Conservation (phyloP, 768 basidiomycete genomes). For the Gelatoporia subvermispora region DNA sequence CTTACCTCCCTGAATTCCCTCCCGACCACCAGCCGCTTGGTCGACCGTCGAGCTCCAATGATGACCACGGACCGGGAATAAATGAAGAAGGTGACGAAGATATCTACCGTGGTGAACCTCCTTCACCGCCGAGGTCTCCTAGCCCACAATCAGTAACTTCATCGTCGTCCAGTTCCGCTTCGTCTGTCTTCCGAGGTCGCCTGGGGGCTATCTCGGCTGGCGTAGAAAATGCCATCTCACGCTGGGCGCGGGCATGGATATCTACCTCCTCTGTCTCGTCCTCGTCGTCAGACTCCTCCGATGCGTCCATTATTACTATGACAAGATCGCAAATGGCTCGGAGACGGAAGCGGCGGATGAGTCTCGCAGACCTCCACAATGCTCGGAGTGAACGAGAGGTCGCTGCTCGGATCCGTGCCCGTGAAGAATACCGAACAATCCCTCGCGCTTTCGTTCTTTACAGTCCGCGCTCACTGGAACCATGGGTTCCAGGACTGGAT, state of each 20-base stretch:
- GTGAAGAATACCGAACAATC: conserved; percentile 53
- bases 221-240: conserved; percentile 65
- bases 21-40: background rate
- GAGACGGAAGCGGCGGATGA: conserved; percentile 41
- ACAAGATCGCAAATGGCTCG: conserved; percentile 26
- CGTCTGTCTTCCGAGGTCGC: conserved; percentile 28
- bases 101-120: conserved; percentile 56
- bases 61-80: background rate
- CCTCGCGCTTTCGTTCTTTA: conserved; percentile 66
- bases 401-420: conserved; percentile 57
- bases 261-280: conserved; percentile 39
- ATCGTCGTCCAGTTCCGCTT: conserved; percentile 35
- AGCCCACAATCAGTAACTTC: conserved; percentile 15
- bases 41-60: background rate
- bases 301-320: conserved; percentile 28
- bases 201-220: conserved; percentile 43
- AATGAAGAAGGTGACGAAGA: conserved; percentile 35
- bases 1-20: conserved; percentile 1
- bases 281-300: conserved; percentile 37
- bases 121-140: conserved; percentile 26
- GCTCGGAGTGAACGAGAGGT: conserved; percentile 55
- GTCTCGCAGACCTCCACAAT: conserved; percentile 46
- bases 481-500: background rate
- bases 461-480: conserved; percentile 37
- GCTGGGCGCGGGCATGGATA: conserved; percentile 59